These are phyloP conservation scores for Salix suchowensis DNA, from an alignment of 345 rosid species.

Conservation along the genomic window DNA sequence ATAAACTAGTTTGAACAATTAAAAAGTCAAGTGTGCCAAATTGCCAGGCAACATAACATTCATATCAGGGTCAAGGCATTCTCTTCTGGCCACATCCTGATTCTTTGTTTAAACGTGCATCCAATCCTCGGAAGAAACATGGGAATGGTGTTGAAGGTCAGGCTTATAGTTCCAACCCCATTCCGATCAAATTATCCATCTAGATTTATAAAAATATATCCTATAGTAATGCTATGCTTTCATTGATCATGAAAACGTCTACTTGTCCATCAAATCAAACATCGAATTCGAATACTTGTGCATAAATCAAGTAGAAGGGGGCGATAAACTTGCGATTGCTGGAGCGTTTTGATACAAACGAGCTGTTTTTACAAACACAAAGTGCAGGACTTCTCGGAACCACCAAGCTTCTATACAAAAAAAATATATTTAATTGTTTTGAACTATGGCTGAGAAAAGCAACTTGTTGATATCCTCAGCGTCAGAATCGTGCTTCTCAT, in stretches of 20 bases:
- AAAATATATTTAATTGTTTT: conserved; percentile 29
- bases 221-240: background rate
- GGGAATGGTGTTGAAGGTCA: background rate
- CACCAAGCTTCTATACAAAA: background rate
- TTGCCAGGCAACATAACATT: background rate
- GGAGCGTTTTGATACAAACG: background rate
- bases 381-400: background rate
- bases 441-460: conserved; percentile 71
- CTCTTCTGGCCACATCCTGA: background rate
- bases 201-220: background rate
- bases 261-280: background rate
- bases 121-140: background rate
- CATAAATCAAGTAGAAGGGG: background rate
- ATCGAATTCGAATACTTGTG: background rate
- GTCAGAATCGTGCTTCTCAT: conserved; percentile 42
- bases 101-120: background rate
- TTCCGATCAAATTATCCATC: background rate
- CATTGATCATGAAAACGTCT: background rate
- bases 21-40: background rate
- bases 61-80: background rate
- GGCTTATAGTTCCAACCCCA: background rate
- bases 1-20: background rate
- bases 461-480: conserved; percentile 64
- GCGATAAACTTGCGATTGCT: background rate
- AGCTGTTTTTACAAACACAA: background rate